Conservation (phyloP, 1,284 basidiomycete genomes). For the Exobasidium rhododendri region DNA sequence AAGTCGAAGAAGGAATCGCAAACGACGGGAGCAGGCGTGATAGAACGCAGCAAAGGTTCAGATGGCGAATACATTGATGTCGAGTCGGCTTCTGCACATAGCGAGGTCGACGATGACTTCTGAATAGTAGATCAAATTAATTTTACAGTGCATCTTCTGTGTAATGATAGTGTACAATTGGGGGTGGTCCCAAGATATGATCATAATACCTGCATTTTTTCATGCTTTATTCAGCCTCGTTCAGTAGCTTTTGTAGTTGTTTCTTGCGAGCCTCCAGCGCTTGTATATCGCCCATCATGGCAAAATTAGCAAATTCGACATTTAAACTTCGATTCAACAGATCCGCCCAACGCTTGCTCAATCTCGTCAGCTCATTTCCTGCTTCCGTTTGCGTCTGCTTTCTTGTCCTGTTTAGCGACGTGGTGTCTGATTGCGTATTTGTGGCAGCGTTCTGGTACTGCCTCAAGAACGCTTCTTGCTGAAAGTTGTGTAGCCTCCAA, state of each 20-base stretch:
- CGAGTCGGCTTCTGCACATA: conserved; percentile 16
- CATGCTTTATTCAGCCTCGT: conserved; percentile 11
- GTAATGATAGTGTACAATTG: neutral
- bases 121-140: too few species aligned
- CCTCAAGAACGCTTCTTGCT: conserved; percentile 36
- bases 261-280: conserved; percentile 49
- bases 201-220: neutral
- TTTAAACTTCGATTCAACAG: conserved; percentile 80
- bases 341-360: conserved; percentile 84
- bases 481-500: conserved; percentile 38
- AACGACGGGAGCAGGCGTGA: neutral
- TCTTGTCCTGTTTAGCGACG: conserved; percentile 34
- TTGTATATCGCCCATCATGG: conserved; percentile 69
- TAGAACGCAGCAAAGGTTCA: conserved; percentile 8
- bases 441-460: conserved; percentile 15
- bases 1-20: neutral
- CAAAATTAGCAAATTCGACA: conserved; percentile 86
- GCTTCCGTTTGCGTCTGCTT: conserved; percentile 63
- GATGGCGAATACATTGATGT: conserved; percentile 17
- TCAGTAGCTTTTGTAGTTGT: conserved; percentile 15
- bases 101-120: conserved; percentile 15
- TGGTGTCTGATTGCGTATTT: conserved; percentile 21
- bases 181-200: neutral
- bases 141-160: neutral
- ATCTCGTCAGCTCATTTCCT: conserved; percentile 70